phyloP scores from a whole-genome alignment of 1,284 basidiomycete species.

The Apiotrichum veenhuisii region DNA sequence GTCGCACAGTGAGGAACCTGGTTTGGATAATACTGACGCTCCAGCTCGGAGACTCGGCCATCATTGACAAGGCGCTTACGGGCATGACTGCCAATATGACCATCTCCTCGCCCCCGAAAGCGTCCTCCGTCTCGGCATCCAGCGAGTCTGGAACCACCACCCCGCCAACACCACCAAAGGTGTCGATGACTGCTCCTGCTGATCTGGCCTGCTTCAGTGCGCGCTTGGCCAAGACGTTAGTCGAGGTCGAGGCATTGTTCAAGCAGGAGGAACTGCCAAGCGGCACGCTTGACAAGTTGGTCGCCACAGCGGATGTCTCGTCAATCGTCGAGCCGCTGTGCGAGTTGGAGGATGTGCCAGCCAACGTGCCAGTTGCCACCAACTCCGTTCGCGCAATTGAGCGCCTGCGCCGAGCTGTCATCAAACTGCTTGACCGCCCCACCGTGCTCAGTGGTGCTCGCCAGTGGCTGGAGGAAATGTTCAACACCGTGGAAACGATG shows the following conservation, averaged over 20 bases:
- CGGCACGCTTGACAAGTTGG: background rate
- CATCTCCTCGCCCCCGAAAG: background rate
- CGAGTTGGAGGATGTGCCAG: constrained; percentile 3
- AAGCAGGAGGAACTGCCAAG: background rate
- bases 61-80: constrained; percentile 33
- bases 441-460: background rate
- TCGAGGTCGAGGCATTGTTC: constrained; percentile 1
- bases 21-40: background rate
- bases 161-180: background rate
- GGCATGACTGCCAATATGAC: constrained; percentile 11
- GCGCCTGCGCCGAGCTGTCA: constrained; percentile 22
- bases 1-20: constrained; percentile 32
- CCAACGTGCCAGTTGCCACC: background rate
- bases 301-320: background rate
- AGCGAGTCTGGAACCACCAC: background rate
- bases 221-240: constrained; percentile 1
- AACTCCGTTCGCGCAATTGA: constrained; percentile 17
- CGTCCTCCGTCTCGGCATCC: background rate
- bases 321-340: background rate
- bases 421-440: constrained; percentile 16
- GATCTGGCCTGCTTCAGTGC: background rate
- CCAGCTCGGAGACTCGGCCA: constrained; percentile 32
- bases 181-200: background rate
- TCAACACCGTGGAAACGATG: constrained; percentile 9
- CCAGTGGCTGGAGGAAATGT: constrained; percentile 14